Evolutionary conservation across 192 early-diverging fungal species (phyloP), one percentile per base, ranked within the genome.

Genomic region (Geranomyces michiganensis): DNA sequence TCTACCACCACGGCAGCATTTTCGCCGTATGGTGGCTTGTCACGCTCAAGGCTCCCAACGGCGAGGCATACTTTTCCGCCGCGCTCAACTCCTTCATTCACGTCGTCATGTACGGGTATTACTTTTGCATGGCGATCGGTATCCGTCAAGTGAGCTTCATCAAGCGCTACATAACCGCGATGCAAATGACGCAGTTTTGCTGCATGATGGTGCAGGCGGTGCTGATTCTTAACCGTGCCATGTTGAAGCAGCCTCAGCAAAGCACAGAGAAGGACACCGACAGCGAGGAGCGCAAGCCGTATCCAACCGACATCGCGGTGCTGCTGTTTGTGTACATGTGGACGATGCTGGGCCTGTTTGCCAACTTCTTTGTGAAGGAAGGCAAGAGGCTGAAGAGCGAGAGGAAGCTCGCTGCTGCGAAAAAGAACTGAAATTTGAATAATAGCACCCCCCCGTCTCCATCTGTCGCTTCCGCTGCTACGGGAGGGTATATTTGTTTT

Each of bases 71-170:
- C 62, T 80, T 85, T 70, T 81, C 76, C 13, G 80, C 80, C 31
- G 68, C 79, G 9, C 81, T 86, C 59, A 84, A 85, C 79, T 82
- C 78, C 29, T 85, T 87, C 74, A 88, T 89, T 29, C 88, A 89
- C 62, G 86, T 89, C 26, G 79, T 89, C 33, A 89, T 89, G 88
- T 89, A 89, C 66, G 88, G 85, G 2, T 89, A 89, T 76, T 89
- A 89, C 75, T 70, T 89, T 41, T 78, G 82, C 45, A 76, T 82
- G 14, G 67, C 79, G 29, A 72, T 85, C 14, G 76, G 76, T 19
- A 79, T 84, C 62, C 73, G 81, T 56, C 83, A 82, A 66, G 86
- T 89, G 14, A 70, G 76, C 5, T 88, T 89, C 69, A 62, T 89
- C 70, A 88, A 88, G 76, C 76, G 77, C 59, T 89, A 84, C 76